phyloP scores from a whole-genome alignment of 163 green algal species.

The Prototheca stagnorum region DNA sequence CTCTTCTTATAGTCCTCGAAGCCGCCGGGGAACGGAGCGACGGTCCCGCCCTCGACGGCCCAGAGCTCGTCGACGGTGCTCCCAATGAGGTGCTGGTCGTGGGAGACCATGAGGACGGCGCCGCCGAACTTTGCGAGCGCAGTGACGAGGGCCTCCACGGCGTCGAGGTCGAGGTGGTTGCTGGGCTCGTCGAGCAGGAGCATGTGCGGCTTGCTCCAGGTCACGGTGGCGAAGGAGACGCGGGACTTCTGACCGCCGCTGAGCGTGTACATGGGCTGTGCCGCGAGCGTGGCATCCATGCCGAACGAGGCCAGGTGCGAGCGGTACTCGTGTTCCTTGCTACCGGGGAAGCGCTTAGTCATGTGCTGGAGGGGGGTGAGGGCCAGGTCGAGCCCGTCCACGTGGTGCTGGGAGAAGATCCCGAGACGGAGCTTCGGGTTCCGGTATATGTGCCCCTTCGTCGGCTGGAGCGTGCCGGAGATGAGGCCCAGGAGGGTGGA shows the following conservation, averaged over 20 bases:
- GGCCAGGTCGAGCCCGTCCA: slow-evolving; percentile 62
- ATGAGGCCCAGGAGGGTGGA: slow-evolving; percentile 63
- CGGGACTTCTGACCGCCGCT: slow-evolving; percentile 31
- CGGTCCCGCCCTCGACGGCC: slow-evolving; percentile 47
- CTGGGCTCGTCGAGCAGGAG: slow-evolving; percentile 62
- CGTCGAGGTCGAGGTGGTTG: slow-evolving; percentile 50
- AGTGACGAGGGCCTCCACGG: slow-evolving; percentile 26
- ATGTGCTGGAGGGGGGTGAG: slow-evolving; percentile 43
- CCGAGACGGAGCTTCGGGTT: slow-evolving; percentile 47
- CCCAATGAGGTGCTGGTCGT: slow-evolving; percentile 50
- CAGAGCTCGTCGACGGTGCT: slow-evolving; percentile 71
- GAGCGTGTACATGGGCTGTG: slow-evolving; percentile 40
- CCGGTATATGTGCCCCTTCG: slow-evolving; percentile 32
- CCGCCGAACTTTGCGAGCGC: slow-evolving; percentile 1
- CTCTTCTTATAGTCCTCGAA: slow-evolving; percentile 68
- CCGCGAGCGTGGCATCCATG: slow-evolving; percentile 23
- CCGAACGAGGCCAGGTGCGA: slow-evolving; percentile 41
- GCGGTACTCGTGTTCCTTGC: slow-evolving; percentile 18
- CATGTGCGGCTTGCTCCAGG: slow-evolving; percentile 44
- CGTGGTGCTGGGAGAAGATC: slow-evolving; percentile 65
- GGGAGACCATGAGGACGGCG: slow-evolving; percentile 35
- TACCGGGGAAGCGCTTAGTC: slow-evolving; percentile 30
- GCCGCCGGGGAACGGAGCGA: slow-evolving; percentile 45
- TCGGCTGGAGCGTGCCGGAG: slow-evolving; percentile 44
- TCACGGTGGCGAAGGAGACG: slow-evolving; percentile 35